Percentiles rank a stretch among this genome's conserved stretches.
phyloP scores from a whole-genome alignment of 148 eudicot genomes.

The Heliamphora exappendiculata region DNA sequence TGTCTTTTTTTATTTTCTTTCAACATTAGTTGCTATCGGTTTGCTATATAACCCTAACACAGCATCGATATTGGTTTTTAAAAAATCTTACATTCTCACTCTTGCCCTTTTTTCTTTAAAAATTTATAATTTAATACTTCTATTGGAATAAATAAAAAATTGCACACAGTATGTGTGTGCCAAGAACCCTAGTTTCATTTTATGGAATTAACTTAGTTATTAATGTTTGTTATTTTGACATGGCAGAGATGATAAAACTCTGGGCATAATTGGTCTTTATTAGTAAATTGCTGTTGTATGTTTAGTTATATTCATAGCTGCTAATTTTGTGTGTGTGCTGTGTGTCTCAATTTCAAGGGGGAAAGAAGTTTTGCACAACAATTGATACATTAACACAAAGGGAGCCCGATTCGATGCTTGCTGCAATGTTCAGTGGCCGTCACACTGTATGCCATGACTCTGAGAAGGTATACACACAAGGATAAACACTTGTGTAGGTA shows the following conservation, averaged over 20 bases:
- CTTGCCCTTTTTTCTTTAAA: too few species aligned
- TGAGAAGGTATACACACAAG: conserved; percentile 47
- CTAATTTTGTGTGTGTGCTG: neutral
- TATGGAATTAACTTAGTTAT: neutral
- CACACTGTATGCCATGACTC: conserved; percentile 64
- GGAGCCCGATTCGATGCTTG: conserved; percentile 96
- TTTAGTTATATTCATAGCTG: neutral
- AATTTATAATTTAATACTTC: too few species aligned
- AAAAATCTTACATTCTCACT: too few species aligned
- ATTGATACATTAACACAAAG: conserved; percentile 76
- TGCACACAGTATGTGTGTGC: too few species aligned
- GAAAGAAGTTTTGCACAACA: conserved; percentile 82
- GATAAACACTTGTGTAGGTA: neutral
- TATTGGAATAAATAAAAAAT: too few species aligned
- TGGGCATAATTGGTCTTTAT: neutral
- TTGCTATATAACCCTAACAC: too few species aligned
- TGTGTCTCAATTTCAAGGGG: conserved; percentile 42
- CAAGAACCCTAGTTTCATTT: too few species aligned
- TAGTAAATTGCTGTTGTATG: neutral
- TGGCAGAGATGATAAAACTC: neutral
- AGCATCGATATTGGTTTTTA: too few species aligned
- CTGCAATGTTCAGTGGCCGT: conserved; percentile 98
- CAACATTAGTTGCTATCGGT: too few species aligned
- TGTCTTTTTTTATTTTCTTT: too few species aligned
- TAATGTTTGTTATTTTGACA: neutral